phyloP scores from a whole-genome alignment of 139 green algal species.

The Bryopsis sp. region DNA sequence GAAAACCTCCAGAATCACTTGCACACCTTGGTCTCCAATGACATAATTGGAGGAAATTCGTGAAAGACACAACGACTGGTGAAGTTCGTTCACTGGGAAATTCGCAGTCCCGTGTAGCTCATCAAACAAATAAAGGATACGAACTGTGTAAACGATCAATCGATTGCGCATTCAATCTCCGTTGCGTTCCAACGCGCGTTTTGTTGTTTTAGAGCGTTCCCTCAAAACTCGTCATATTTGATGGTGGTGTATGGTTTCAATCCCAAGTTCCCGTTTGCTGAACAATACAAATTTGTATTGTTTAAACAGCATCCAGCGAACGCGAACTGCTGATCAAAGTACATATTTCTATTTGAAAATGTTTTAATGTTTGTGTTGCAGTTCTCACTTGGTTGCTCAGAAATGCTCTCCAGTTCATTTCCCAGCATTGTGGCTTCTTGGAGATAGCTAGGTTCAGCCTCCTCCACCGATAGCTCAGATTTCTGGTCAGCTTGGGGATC shows the following conservation, averaged over 20 bases:
- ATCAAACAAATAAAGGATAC: too few relatives aligned
- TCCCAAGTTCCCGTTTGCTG: neutral
- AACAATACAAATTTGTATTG: neutral
- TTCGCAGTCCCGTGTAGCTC: too few relatives aligned
- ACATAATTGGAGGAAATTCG: too few relatives aligned
- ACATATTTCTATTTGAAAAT: neutral
- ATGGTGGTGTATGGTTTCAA: neutral
- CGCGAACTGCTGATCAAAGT: too few relatives aligned
- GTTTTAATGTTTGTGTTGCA: neutral
- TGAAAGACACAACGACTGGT: too few relatives aligned
- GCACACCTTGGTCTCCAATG: too few relatives aligned
- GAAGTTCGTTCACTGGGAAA: too few relatives aligned
- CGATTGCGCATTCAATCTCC: neutral
- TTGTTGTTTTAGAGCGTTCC: neutral
- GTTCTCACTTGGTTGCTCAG: neutral
- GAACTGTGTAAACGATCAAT: too few relatives aligned
- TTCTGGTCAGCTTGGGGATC: neutral
- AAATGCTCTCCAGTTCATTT: neutral
- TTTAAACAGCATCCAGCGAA: too few relatives aligned
- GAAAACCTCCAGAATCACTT: too few relatives aligned
- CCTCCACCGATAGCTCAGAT: neutral
- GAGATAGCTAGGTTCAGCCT: neutral
- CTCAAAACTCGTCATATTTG: neutral
- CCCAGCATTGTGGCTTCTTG: neutral
- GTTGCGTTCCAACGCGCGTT: neutral